phyloP scores from a whole-genome alignment of 352 stramenopile genomes.

The Phytophthora kernoviae region DNA sequence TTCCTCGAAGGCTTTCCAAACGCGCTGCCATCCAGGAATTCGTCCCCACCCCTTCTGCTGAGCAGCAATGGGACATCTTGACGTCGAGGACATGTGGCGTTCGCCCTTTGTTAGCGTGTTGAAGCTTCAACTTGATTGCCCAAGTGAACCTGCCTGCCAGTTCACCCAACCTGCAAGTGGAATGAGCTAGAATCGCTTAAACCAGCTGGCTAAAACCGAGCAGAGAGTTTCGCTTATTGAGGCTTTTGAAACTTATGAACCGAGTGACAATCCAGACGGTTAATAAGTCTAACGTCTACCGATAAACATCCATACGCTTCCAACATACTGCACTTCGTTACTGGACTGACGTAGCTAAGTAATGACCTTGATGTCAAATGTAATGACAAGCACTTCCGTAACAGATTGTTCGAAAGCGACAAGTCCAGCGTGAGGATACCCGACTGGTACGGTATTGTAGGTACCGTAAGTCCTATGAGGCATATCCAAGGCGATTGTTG shows the following conservation, averaged over 20 bases:
- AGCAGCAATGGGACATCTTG: constrained; percentile 17
- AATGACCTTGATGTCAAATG: neutral
- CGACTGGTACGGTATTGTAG: no score
- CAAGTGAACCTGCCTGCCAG: neutral
- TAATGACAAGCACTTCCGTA: neutral
- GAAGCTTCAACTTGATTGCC: constrained; percentile 14
- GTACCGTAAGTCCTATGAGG: constrained; percentile 10
- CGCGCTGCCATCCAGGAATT: constrained; percentile 18
- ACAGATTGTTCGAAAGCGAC: neutral
- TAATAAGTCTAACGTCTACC: neutral
- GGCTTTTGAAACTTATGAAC: neutral
- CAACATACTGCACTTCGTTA: no score
- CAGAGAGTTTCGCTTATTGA: neutral
- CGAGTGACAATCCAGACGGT: neutral
- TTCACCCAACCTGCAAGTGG: constrained; percentile 22
- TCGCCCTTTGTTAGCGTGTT: neutral
- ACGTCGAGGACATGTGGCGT: neutral
- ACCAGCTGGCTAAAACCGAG: constrained; percentile 12
- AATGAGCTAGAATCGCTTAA: constrained; percentile 5
- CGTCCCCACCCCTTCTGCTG: constrained; percentile 17
- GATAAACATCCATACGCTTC: neutral
- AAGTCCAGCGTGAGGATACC: constrained; percentile 14
- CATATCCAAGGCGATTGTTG: neutral
- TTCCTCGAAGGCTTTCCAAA: constrained; percentile 12
- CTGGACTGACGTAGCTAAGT: neutral